Evolutionary conservation across 1,139 yeast genomes (phyloP), one percentile per base, ranked within the genome.

Genomic region (Debaryomyces fabryi): DNA sequence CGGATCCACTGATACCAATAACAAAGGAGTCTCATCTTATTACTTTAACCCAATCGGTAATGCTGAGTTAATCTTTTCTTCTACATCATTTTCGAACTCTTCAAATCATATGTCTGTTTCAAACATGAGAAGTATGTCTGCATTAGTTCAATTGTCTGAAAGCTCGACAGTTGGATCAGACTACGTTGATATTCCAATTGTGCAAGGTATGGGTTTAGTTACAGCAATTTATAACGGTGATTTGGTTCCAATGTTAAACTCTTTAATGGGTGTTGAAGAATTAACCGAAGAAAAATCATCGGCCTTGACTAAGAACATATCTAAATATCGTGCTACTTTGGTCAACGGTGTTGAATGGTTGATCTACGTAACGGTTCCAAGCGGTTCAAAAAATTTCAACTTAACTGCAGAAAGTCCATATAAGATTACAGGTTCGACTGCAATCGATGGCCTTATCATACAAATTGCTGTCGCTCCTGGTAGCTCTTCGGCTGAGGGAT

Each of bases 181-280:
- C 51, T 68, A 70, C 46, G 59, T 76, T 52, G 69, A 70, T 49
- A 57, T 74, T 42, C 80, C 82, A 5, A 57, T 78, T 49, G 80
- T 78, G 21, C 87, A 84, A 63, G 96, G 96, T 52, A 85, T 86
- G 88, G 96, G 96, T n/a, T 78, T 85, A 55, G 80, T 82, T 10
- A 81, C 90, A 37, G 87, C 82, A 30, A 70, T 83, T 40, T 88
- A 87, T 64, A 72, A 80, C 54, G 85, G 84, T 44, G 67, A 72
- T 23, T 52, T 41, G 84, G 90, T 7, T 42, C 85, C 90, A 4
- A 60, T 67, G 27, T 62, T 88, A 48, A 76, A 74, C 55, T 74
- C 88, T 1, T 76, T 76, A 50, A 69, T 78, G 46, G 90, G 89
- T 4, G 63, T 86, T 54, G 53, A 64, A 16, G 58, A 75, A 45